Conservation (phyloP, 306 rosid genomes). For the Abrus precatorius region DNA sequence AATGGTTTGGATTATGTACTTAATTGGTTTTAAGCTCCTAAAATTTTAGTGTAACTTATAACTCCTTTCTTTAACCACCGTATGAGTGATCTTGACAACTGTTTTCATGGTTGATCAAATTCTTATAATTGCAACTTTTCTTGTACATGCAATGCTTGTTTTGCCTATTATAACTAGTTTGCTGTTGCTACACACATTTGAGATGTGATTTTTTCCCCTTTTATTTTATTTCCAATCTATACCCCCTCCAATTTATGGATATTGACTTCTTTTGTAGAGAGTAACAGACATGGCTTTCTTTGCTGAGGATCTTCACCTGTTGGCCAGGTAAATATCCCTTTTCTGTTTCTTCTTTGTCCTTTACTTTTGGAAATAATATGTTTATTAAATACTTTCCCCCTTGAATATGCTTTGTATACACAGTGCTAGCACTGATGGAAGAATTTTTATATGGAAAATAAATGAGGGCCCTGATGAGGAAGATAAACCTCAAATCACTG, state of each 20-base stretch:
- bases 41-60: constrained; percentile 3
- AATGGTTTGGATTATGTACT: constrained; percentile 21
- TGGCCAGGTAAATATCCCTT: constrained; percentile 69
- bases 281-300: constrained; percentile 84
- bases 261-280: constrained; percentile 56
- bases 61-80: constrained; percentile 1
- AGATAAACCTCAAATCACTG: constrained; percentile 79
- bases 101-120: constrained; percentile 23
- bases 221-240: constrained; percentile 9
- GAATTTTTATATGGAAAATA: constrained; percentile 75
- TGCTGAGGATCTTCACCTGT: constrained; percentile 78
- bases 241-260: constrained; percentile 26
- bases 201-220: constrained; percentile 7
- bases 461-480: constrained; percentile 77
- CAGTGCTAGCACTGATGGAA: constrained; percentile 81
- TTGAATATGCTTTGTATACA: constrained; percentile 42
- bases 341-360: constrained; percentile 36
- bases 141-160: constrained; percentile 17
- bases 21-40: constrained; percentile 27
- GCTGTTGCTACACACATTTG: constrained; percentile 38
- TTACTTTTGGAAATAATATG: constrained; percentile 2
- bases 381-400: constrained; percentile 28
- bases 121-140: constrained; percentile 17
- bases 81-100: constrained; percentile 7
- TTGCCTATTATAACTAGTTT: constrained; percentile 5